Conservation (phyloP, 805 yeast genomes). For the Metschnikowia cubensis region DNA sequence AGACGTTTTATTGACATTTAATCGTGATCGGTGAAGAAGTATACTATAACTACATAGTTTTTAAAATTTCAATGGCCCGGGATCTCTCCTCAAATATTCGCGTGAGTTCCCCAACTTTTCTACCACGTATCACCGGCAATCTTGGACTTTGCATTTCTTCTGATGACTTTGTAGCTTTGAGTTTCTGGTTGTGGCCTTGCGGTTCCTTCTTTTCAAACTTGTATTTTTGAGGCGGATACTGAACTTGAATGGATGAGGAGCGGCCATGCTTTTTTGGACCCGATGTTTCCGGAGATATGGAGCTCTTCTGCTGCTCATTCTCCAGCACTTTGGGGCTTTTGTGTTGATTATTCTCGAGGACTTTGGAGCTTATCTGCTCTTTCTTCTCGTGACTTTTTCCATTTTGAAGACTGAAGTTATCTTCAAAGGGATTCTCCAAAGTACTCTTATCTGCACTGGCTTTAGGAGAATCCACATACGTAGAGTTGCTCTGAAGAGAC, state of each 20-base stretch:
- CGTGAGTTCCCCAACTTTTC: constrained; percentile 61
- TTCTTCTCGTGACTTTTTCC: not conserved
- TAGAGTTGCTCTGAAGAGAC: constrained; percentile 3
- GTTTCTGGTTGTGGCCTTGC: not conserved
- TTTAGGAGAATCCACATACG: not conserved
- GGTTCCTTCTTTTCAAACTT: constrained; percentile 18
- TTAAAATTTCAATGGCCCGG: constrained; percentile 34
- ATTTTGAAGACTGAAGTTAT: not conserved
- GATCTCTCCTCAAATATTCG: constrained; percentile 59
- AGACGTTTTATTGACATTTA: not conserved
- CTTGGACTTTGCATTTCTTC: constrained; percentile 11
- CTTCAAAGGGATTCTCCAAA: not conserved
- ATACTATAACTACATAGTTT: constrained; percentile 9
- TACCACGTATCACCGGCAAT: constrained; percentile 47
- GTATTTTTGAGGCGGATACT: constrained; percentile 38
- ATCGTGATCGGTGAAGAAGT: not conserved
- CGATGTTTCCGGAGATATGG: not conserved
- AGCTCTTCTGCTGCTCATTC: not conserved
- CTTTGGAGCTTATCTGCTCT: not conserved
- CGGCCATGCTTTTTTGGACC: not conserved
- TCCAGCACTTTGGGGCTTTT: not conserved
- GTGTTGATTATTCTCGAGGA: not conserved
- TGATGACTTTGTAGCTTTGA: not conserved
- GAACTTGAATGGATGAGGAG: constrained; percentile 17
- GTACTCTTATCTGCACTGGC: not conserved